Percentiles rank a stretch among this genome's conserved stretches.
These are phyloP conservation scores for Chrysanthemum lavandulifolium DNA, from an alignment of 129 eudicot species.

Conservation along the genomic window DNA sequence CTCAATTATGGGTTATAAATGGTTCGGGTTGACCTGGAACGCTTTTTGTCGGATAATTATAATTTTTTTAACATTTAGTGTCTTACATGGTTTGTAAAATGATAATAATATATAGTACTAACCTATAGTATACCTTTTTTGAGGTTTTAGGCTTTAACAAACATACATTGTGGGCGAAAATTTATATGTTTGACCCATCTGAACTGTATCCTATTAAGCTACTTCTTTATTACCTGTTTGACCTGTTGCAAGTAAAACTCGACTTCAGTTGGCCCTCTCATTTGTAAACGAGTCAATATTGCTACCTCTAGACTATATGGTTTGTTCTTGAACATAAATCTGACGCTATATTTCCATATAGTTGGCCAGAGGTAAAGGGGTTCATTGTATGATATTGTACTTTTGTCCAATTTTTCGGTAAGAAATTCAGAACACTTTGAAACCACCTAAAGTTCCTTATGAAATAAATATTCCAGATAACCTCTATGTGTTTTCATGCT, in stretches of 20 bases:
- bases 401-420: neutral
- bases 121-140: neutral
- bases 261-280: neutral
- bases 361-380: neutral
- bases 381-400: neutral
- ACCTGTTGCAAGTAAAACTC: neutral
- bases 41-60: neutral
- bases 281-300: neutral
- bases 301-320: neutral
- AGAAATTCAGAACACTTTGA: neutral
- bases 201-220: neutral
- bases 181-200: neutral
- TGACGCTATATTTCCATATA: neutral
- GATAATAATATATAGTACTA: too few relatives aligned
- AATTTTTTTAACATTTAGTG: too few relatives aligned
- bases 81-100: too few relatives aligned
- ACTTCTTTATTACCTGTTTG: neutral
- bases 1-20: neutral
- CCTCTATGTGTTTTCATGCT: neutral
- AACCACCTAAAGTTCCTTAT: neutral
- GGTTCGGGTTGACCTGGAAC: neutral
- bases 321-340: neutral
- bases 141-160: neutral
- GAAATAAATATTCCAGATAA: too few relatives aligned
- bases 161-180: neutral